Evolutionary conservation across 2,329 filamentous ascomycete species (phyloP).

Genomic region (Arthrobotrys iridis): DNA sequence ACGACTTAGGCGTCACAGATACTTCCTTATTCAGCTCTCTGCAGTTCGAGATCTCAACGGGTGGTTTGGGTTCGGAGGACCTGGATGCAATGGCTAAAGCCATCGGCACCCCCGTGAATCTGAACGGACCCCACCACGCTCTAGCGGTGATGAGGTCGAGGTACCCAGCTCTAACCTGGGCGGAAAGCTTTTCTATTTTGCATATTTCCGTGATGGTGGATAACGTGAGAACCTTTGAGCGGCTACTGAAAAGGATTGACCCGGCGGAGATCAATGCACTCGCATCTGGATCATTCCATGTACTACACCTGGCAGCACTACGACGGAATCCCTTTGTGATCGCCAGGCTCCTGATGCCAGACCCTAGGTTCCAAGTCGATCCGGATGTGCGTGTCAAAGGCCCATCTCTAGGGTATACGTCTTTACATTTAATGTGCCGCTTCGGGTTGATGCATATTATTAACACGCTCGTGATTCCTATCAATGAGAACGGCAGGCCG

Average conservation of each 20-base stretch:
- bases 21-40: background rate
- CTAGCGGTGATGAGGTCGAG: background rate
- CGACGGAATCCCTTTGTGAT: background rate
- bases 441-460: background rate
- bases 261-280: background rate
- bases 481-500: background rate
- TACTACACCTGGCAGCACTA: background rate
- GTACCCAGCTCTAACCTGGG: background rate
- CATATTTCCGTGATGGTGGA: conserved; percentile 13
- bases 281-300: background rate
- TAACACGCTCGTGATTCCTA: background rate
- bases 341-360: background rate
- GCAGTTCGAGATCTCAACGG: background rate
- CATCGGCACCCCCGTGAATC: background rate
- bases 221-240: background rate
- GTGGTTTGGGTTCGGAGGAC: background rate
- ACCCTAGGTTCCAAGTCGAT: background rate
- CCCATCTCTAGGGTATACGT: background rate
- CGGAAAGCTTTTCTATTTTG: background rate
- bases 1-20: background rate
- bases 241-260: background rate
- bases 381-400: conserved; percentile 7
- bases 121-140: background rate
- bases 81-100: background rate
- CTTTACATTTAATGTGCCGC: background rate